Conservation (phyloP, 805 yeast genomes). For the Ogataea paraovalis region DNA sequence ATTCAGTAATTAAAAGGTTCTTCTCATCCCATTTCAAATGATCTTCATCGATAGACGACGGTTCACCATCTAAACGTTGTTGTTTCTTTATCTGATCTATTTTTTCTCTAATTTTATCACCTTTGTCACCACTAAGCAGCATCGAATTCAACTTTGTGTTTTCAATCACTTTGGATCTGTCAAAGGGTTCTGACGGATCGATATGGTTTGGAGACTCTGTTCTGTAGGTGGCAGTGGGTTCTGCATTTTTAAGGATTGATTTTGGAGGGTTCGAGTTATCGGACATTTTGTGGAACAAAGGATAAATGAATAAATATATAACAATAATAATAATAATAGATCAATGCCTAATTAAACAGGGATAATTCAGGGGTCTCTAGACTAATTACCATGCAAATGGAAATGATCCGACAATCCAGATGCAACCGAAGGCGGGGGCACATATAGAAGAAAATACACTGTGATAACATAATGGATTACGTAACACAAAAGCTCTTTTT, state of each 20-base stretch:
- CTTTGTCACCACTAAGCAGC: conserved; percentile 30
- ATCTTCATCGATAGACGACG: conserved; percentile 19
- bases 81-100: conserved; percentile 37
- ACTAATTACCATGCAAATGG: no score
- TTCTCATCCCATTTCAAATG: conserved; percentile 83
- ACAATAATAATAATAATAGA: not conserved
- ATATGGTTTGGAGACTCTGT: not conserved
- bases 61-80: conserved; percentile 13
- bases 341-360: no score
- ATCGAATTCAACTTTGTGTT: conserved; percentile 77
- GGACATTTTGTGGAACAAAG: no score
- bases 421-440: no score
- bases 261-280: not conserved
- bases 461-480: no score
- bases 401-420: no score
- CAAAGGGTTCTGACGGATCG: conserved; percentile 20
- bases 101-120: conserved; percentile 44
- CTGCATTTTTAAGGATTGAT: not conserved
- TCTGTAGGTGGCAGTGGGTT: not conserved
- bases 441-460: no score
- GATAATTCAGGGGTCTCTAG: no score
- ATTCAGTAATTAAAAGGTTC: conserved; percentile 70
- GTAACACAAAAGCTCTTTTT: no score
- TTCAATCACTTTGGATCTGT: conserved; percentile 67
- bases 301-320: no score